These are phyloP conservation scores for Diaporthe citrichinensis DNA, from an alignment of 2,329 filamentous ascomycete genomes.

Conservation along the genomic window DNA sequence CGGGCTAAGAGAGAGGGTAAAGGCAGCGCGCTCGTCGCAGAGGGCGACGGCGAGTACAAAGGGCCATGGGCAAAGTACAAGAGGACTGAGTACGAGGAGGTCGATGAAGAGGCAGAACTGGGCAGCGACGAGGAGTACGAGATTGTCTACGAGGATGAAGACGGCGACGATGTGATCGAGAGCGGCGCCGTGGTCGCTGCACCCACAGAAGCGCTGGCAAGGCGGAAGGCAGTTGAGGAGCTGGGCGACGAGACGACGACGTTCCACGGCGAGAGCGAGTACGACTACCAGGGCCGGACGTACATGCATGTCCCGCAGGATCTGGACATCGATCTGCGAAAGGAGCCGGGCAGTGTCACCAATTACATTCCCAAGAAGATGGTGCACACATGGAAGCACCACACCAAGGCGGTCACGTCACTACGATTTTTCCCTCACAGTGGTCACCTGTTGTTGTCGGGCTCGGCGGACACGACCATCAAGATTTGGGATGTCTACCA, in stretches of 20 bases:
- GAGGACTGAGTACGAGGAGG: constrained; percentile 79
- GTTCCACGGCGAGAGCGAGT: constrained; percentile 86
- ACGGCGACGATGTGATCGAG: constrained; percentile 74
- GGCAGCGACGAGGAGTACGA: constrained; percentile 85
- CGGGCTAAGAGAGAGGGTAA: constrained; percentile 86
- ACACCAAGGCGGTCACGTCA: constrained; percentile 87
- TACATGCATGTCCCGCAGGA: constrained; percentile 99
- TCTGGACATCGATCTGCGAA: constrained; percentile 85
- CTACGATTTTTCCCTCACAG: constrained; percentile 90
- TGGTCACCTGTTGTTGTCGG: constrained; percentile 89
- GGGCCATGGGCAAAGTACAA: constrained; percentile 94
- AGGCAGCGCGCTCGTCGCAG: constrained; percentile 85
- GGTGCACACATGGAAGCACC: constrained; percentile 89
- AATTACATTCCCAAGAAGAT: constrained; percentile 97
- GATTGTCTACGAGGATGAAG: constrained; percentile 82
- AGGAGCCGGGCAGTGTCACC: constrained; percentile 83
- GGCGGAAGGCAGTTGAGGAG: constrained; percentile 71
- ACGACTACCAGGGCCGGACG: constrained; percentile 94
- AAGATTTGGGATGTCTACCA: constrained; percentile 98
- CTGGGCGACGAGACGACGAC: constrained; percentile 83
- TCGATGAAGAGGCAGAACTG: constrained; percentile 80
- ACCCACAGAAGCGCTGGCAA: constrained; percentile 66
- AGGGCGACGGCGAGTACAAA: constrained; percentile 89
- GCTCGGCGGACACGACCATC: constrained; percentile 90
- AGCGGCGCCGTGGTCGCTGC: constrained; percentile 74